Conservation (phyloP, 805 yeast genomes). For the Nakazawaea ernobii region DNA sequence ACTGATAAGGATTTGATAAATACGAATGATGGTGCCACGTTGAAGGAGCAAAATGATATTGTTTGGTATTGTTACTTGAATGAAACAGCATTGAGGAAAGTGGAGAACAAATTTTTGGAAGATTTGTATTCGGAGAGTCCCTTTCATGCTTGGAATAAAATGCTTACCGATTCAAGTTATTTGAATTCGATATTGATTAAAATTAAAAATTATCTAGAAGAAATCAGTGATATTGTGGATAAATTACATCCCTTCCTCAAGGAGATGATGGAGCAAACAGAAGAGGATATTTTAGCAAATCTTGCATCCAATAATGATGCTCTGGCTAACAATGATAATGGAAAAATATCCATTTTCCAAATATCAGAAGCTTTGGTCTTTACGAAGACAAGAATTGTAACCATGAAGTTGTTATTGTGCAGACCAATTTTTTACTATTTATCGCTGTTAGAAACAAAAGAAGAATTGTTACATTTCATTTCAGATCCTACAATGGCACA, state of each 20-base stretch:
- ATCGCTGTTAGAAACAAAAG: slow-evolving; percentile 15
- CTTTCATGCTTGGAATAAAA: slow-evolving; percentile 17
- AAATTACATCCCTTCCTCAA: slow-evolving; percentile 28
- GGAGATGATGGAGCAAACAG: slow-evolving; percentile 1
- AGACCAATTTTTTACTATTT: slow-evolving; percentile 30
- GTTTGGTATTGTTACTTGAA: slow-evolving; percentile 35
- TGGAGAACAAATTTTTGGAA: slow-evolving; percentile 31
- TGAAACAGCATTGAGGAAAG: slow-evolving; percentile 33
- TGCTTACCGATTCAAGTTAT: not conserved
- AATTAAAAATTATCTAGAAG: slow-evolving; percentile 23
- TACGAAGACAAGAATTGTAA: slow-evolving; percentile 30
- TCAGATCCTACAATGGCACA: slow-evolving; percentile 17
- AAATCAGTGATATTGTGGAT: slow-evolving; percentile 32
- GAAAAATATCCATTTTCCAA: slow-evolving; percentile 21
- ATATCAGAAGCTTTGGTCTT: slow-evolving; percentile 30
- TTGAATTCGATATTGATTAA: slow-evolving; percentile 6
- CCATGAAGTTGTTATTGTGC: slow-evolving; percentile 27
- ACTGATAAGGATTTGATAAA: slow-evolving; percentile 5
- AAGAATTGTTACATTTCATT: slow-evolving; percentile 14
- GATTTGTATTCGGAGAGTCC: slow-evolving; percentile 25
- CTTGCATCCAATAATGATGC: slow-evolving; percentile 16
- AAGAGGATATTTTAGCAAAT: slow-evolving; percentile 15
- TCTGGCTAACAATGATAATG: slow-evolving; percentile 25
- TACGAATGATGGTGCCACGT: slow-evolving; percentile 14
- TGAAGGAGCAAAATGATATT: slow-evolving; percentile 19